Evolutionary conservation across 305 asterid species (phyloP), one percentile per base, ranked within the genome.

Genomic region (Nicotiana rustica): DNA sequence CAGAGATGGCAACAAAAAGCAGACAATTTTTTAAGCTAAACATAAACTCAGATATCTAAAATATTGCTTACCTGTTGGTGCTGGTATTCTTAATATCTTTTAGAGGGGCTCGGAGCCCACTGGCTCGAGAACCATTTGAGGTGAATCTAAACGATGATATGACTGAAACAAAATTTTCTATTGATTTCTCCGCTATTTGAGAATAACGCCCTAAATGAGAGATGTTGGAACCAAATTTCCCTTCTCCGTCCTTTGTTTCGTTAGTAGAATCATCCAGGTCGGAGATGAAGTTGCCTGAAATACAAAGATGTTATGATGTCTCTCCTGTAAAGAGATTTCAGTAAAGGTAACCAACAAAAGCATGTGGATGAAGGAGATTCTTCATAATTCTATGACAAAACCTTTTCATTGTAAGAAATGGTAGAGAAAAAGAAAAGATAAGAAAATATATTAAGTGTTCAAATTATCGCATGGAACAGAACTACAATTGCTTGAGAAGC

Each of bases 51-150:
- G 44, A 62, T 41, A 17, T 61, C 38, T 17, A 21, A 79, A 79
- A 41, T 52, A 31, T 29, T 33, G n/a, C 73, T 61, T 88, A 96
- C 97, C 98, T 88, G 70, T 79, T 89, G 78, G 25, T 77, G 85
- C 75, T 79, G 66, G 87, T 91, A 90, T 93, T 93, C 86, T 88
- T 88, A 75, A 96, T 89, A 79, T 94, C 97, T 89, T 88, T 94
- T 10, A 96, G 84, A 81, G 99, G 98, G 29, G 99, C 90, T 69
- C 99, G 98, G 70, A 96, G 98, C 56, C 98, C 98, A 86, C 97
- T 93, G 13, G 95, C 98, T 83, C 98, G 96, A 15, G 97, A 93
- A 80, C 99, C 98, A 55, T 88, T 88, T 77, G 92, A 88, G 81
- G 86, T 91, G 91, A 86, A 96, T 83, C 86, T 89, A 86, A 91